A percentile compares a stretch with the other conserved stretches of the same genome.
phyloP scores from a whole-genome alignment of 352 stramenopile species.

The Albugo candida region DNA sequence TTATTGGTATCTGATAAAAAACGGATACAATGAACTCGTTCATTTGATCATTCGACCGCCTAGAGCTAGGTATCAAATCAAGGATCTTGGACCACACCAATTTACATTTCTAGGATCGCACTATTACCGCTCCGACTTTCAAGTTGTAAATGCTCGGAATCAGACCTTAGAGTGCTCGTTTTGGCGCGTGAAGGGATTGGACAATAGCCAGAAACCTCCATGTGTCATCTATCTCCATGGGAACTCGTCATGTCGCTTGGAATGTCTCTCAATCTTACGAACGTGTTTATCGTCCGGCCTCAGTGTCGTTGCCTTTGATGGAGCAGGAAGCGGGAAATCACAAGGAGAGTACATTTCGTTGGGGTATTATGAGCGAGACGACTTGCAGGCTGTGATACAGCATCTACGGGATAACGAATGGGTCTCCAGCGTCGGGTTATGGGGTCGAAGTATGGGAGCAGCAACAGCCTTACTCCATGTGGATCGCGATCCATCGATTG shows the following conservation, averaged over 20 bases:
- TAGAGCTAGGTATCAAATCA: constrained; percentile 78
- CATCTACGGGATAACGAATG: constrained; percentile 82
- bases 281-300: constrained; percentile 84
- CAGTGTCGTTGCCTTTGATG: constrained; percentile 95
- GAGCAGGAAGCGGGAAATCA: constrained; percentile 86
- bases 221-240: constrained; percentile 97
- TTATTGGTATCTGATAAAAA: constrained; percentile 73
- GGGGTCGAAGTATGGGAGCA: constrained; percentile 96
- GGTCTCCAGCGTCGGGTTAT: constrained; percentile 91
- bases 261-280: constrained; percentile 82
- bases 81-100: constrained; percentile 76
- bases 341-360: constrained; percentile 96
- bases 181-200: constrained; percentile 58
- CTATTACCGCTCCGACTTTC: constrained; percentile 87
- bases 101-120: constrained; percentile 80
- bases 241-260: constrained; percentile 90
- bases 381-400: constrained; percentile 79
- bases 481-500: constrained; percentile 91
- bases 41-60: constrained; percentile 96
- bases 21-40: constrained; percentile 90
- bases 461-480: constrained; percentile 95
- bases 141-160: constrained; percentile 43
- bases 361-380: constrained; percentile 90
- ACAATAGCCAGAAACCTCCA: constrained; percentile 23
- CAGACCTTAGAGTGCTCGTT: constrained; percentile 88